Evolutionary conservation across 345 rosid genomes (phyloP).

Genomic region (Syzygium aromaticum): DNA sequence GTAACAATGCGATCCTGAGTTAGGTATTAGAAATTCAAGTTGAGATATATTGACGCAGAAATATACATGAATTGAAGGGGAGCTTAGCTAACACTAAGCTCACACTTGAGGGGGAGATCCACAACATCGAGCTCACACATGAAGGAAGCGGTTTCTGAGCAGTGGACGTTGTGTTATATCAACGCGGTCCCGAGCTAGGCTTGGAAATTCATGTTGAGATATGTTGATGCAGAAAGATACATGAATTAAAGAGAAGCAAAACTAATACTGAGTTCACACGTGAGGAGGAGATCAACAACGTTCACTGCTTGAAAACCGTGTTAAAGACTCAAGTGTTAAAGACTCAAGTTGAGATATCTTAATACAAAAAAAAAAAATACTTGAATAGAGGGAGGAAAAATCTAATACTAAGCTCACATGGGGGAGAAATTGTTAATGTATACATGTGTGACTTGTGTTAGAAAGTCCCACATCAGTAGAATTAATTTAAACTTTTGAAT

Average conservation of each 20-base stretch:
- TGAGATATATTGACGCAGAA: background rate
- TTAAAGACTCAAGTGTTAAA: background rate
- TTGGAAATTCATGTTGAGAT: background rate
- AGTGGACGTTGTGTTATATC: too few relatives aligned
- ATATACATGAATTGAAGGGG: background rate
- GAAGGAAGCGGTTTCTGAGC: too few relatives aligned
- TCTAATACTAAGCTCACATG: background rate
- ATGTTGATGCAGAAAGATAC: background rate
- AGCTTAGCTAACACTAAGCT: background rate
- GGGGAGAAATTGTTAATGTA: background rate
- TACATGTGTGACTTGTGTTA: background rate
- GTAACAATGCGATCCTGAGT: background rate
- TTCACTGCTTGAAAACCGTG: too few relatives aligned
- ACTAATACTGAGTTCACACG: background rate
- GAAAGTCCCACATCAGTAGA: fast-evolving
- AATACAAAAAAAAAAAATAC: fast-evolving
- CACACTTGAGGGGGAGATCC: background rate
- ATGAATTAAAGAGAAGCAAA: background rate
- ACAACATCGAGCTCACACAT: too few relatives aligned
- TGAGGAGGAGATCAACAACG: background rate
- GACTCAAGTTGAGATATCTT: background rate
- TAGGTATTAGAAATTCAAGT: background rate
- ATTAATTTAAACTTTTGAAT: background rate
- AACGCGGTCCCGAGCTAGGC: too few relatives aligned
- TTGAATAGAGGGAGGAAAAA: background rate